A percentile compares a stretch with the other conserved stretches of the same genome.
Conservation (phyloP, 106 monocot species). For the Narthecium ossifragum region DNA sequence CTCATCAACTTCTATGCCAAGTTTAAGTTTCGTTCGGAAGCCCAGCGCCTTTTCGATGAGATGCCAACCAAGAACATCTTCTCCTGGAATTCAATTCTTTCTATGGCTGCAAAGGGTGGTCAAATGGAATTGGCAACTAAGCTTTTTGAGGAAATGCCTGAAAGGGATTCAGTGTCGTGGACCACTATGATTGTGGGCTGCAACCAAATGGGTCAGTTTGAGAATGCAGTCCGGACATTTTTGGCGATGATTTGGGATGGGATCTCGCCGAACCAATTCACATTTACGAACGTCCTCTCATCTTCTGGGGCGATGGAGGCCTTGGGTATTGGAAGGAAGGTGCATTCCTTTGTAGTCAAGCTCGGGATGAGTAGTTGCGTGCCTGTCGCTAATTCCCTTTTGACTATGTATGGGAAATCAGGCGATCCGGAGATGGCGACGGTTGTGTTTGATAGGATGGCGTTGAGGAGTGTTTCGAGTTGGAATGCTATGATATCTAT, state of each 20-base stretch:
- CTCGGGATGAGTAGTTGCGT: conserved; percentile 57
- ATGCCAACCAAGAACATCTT: conserved; percentile 56
- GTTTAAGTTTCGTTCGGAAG: conserved; percentile 22
- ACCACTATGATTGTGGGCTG: conserved; percentile 71
- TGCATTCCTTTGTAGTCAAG: conserved; percentile 79
- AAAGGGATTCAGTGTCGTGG: conserved; percentile 78
- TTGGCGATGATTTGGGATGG: conserved; percentile 43
- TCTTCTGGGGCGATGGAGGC: conserved; percentile 35
- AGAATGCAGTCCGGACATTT: conserved; percentile 33
- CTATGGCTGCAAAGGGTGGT: conserved; percentile 58
- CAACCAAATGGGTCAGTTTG: conserved; percentile 40
- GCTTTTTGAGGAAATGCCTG: conserved; percentile 67
- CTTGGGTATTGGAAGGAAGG: conserved; percentile 39
- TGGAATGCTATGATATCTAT: conserved; percentile 81
- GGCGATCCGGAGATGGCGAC: conserved; percentile 37
- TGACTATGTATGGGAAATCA: conserved; percentile 80
- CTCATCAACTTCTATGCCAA: conserved; percentile 71
- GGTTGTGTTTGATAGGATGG: conserved; percentile 68
- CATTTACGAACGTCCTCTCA: conserved; percentile 70
- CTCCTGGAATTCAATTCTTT: conserved; percentile 79
- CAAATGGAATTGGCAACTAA: conserved; percentile 16
- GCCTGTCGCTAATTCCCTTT: conserved; percentile 60
- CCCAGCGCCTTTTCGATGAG: conserved; percentile 52
- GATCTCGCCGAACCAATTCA: conserved; percentile 56
- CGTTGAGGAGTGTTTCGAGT: conserved; percentile 44